These are phyloP conservation scores for Penicillium paneum DNA, from an alignment of 2,329 filamentous ascomycete species.

Conservation along the genomic window DNA sequence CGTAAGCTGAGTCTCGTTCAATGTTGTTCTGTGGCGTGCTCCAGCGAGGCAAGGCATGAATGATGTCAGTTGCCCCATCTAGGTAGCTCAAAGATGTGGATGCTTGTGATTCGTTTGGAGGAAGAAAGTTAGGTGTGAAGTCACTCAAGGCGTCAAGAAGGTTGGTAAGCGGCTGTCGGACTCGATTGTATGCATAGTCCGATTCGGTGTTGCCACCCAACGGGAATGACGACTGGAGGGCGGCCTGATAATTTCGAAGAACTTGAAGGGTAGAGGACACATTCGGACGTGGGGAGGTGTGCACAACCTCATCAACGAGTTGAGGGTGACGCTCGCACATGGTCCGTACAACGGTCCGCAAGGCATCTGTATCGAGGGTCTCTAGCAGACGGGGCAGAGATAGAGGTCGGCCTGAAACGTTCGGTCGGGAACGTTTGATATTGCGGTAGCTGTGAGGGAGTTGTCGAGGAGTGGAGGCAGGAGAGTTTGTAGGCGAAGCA, in stretches of 20 bases:
- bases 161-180: conserved; percentile 73
- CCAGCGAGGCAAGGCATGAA: conserved; percentile 89
- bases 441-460: conserved; percentile 63
- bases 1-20: conserved; percentile 92
- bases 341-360: conserved; percentile 81
- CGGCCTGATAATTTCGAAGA: conserved; percentile 74
- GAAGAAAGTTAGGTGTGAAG: conserved; percentile 93
- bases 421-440: conserved; percentile 64
- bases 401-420: conserved; percentile 65
- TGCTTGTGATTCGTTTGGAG: conserved; percentile 82
- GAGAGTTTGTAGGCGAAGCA: conserved; percentile 79
- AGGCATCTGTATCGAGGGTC: conserved; percentile 79
- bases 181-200: conserved; percentile 92
- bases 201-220: conserved; percentile 78
- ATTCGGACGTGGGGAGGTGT: conserved; percentile 80
- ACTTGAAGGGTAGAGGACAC: conserved; percentile 77
- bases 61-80: conserved; percentile 82
- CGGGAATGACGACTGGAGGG: conserved; percentile 75
- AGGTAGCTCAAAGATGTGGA: conserved; percentile 80
- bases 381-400: conserved; percentile 78
- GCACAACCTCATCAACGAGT: conserved; percentile 78
- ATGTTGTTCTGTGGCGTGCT: conserved; percentile 82
- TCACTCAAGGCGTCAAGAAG: conserved; percentile 87
- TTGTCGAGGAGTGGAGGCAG: conserved; percentile 66
- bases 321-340: conserved; percentile 88